These are phyloP conservation scores for Camptophora hylomeconis DNA, from an alignment of 2,329 filamentous ascomycete genomes.

Conservation along the genomic window DNA sequence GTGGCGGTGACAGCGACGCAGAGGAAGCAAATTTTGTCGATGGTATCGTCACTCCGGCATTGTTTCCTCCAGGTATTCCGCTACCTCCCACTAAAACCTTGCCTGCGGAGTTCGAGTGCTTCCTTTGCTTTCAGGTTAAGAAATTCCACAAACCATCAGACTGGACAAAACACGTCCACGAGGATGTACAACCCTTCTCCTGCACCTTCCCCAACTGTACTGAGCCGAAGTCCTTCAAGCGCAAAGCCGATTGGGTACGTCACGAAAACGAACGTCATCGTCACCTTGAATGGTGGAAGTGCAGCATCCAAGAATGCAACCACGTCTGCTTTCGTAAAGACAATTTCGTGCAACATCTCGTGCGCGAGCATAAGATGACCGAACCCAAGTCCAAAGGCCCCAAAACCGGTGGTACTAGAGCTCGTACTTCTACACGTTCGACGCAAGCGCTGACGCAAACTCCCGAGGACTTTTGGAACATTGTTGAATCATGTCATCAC, in stretches of 20 bases:
- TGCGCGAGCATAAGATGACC: constrained; percentile 75
- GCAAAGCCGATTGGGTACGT: constrained; percentile 90
- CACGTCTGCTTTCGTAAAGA: constrained; percentile 79
- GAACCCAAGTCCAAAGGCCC: constrained; percentile 67
- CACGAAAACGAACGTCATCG: constrained; percentile 88
- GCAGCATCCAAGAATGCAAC: constrained; percentile 64
- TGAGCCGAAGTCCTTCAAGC: constrained; percentile 84
- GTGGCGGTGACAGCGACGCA: constrained; percentile 46
- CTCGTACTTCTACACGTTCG: too few species aligned
- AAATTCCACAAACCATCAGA: constrained; percentile 84
- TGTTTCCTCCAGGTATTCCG: constrained; percentile 69
- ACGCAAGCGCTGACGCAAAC: constrained; percentile 20
- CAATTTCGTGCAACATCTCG: constrained; percentile 85
- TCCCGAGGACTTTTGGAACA: constrained; percentile 50
- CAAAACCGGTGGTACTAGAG: constrained; percentile 29
- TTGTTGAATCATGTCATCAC: constrained; percentile 64
- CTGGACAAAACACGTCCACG: constrained; percentile 93
- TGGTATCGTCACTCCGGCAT: constrained; percentile 54
- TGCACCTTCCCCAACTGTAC: constrained; percentile 76
- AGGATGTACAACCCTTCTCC: constrained; percentile 85
- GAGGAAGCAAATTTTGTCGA: constrained; percentile 56
- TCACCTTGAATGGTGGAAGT: constrained; percentile 83
- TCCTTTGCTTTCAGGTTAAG: constrained; percentile 73
- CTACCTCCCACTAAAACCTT: constrained; percentile 64
- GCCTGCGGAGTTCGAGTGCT: constrained; percentile 81